These are phyloP conservation scores for Candida sojae DNA, from an alignment of 1,139 yeast genomes.

Conservation along the genomic window DNA sequence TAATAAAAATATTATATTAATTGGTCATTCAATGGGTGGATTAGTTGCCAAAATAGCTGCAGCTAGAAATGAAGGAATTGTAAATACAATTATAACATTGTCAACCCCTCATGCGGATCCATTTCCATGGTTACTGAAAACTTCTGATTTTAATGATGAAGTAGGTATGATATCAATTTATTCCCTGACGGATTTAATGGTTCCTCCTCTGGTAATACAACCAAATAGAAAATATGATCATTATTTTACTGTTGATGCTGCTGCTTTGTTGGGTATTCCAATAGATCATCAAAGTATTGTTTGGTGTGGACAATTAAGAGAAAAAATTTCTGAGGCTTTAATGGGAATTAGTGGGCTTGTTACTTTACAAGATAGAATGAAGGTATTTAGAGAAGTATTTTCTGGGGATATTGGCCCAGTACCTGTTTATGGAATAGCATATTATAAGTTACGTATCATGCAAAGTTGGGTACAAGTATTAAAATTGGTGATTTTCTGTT, in stretches of 20 bases:
- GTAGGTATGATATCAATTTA: slow-evolving; percentile 73
- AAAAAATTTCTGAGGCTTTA: slow-evolving; percentile 58
- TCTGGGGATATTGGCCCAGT: slow-evolving; percentile 1
- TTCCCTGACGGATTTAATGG: slow-evolving; percentile 76
- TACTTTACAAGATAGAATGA: slow-evolving; percentile 57
- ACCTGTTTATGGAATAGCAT: slow-evolving; percentile 2
- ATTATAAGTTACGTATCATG: neutral
- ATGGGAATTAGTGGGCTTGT: slow-evolving; percentile 57
- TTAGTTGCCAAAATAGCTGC: slow-evolving; percentile 63
- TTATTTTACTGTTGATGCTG: slow-evolving; percentile 83
- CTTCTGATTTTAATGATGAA: slow-evolving; percentile 26
- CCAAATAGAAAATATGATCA: slow-evolving; percentile 37
- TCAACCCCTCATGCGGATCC: slow-evolving; percentile 97
- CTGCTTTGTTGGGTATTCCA: slow-evolving; percentile 86
- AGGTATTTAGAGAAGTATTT: slow-evolving; percentile 48
- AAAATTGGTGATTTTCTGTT: neutral
- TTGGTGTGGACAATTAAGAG: slow-evolving; percentile 92
- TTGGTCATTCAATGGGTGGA: slow-evolving; percentile 98
- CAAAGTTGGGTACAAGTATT: slow-evolving; percentile 4
- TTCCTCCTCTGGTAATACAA: slow-evolving; percentile 50
- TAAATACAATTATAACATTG: slow-evolving; percentile 82
- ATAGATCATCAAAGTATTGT: slow-evolving; percentile 94
- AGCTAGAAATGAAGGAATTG: slow-evolving; percentile 60
- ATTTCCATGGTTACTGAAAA: slow-evolving; percentile 52
- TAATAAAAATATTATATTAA: slow-evolving; percentile 73